Evolutionary conservation across 805 yeast genomes (phyloP), one percentile per base, ranked within the genome.

Genomic region (Kuraishia hungarica): DNA sequence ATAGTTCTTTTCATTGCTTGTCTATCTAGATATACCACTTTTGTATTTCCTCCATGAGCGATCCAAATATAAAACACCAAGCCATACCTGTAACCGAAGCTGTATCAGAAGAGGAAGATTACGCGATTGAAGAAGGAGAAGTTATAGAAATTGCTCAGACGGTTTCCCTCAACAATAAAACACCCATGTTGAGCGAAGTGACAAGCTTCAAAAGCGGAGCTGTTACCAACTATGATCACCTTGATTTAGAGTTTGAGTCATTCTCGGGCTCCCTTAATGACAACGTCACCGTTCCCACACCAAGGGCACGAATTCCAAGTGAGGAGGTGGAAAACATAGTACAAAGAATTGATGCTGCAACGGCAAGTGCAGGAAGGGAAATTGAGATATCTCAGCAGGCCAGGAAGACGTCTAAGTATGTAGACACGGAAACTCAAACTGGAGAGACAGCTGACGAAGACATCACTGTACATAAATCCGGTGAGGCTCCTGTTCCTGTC

Each of bases 181-280:
- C n/a, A 7, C n/a, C 43, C 17, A 15, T 17, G 5, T 17, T 35
- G 43, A 35, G 17, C 4, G 43, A 17, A 13, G 43, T 35, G n/a
- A 13, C 43, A 13, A 7, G 3, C 51, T 49, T 49, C 22, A 11
- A 15, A n/a, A 20, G 26, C 28, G 64, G 57, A 10, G 50, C 62
- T 17, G 55, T 59, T 21, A 56, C 64, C 7, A 59, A 62, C 55
- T 62, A 58, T 51, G 61, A 61, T 35, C 65, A 63, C 53, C 59
- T 68, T 39, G 69, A 67, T 35, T 61, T 68, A 28, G 70, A 68
- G 51, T 68, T 57, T 58, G 72, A 68, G 50, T 62, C 63, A 1
- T 68, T 68, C 58, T 63, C 55, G 54, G 72, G 72, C 2, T 67
- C 71, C 1, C 54, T 66, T 23, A 56, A 61, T 13, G 68, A 67